Evolutionary conservation across 768 basidiomycete genomes (phyloP), one percentile per base, ranked within the genome.

Genomic region (Mrakia gelida): DNA sequence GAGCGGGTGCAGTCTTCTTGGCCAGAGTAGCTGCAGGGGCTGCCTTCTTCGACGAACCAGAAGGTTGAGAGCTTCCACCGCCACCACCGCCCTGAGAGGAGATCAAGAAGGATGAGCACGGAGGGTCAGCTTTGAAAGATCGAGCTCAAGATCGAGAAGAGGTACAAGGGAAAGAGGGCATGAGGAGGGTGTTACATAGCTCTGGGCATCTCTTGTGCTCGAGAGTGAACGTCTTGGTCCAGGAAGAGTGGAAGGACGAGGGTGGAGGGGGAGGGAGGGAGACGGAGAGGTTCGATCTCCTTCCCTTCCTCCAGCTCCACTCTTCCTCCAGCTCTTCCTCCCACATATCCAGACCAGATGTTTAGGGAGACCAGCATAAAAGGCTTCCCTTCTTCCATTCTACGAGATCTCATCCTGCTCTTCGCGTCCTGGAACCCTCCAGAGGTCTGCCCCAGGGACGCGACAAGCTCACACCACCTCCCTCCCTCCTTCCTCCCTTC

Each of bases 41-140:
- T n/a, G 80, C 54, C 56, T 81, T 81, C 26, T 80, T 76, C 45
- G 52, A 10, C 49, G 43, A 26, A 38, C 71, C 77, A 54, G 71
- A 54, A 41, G 59, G 8, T 32, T 59, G 54, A 41, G 54, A 43
- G 63, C 73, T 75, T 41, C 62, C 68, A 10, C 10, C 34, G 10
- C 43, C 56, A 23, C 41, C 21, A 13, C 49, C 56, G 49, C 56
- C 52, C 61, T 54, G 18, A 41, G 23, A 52, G 59, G n/a, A 59
- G 59, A 59, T 28, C 3, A 10, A 59, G 59, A 9, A 28, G 59
- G 11, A 70, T 41, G 26, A 34, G 32, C 34, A 43, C 2, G 41
- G n/a, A 70, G 13, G 67, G 41, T n/a, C 32, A 70, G 67, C 34
- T 70, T 21, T 23, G 38, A 13, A 11, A n/a, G 30, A 18, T n/a